Evolutionary conservation across 139 green algal species (phyloP).

Genomic region (Tetradesmus obliquus): DNA sequence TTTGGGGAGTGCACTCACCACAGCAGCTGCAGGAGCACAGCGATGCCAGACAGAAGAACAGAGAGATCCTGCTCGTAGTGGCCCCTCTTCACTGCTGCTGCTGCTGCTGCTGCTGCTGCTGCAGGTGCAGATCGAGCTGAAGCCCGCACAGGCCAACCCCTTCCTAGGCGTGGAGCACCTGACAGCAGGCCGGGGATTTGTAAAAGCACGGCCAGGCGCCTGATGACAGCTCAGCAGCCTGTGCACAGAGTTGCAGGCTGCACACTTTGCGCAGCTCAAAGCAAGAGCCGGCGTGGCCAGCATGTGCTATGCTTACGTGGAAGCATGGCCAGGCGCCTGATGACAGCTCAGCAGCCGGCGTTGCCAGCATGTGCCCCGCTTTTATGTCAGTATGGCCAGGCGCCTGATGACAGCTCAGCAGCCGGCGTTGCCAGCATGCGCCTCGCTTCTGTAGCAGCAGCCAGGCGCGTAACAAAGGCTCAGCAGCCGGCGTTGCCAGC

Average conservation of each 20-base stretch:
- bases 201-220: not conserved
- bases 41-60: not conserved
- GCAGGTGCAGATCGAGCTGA: not conserved
- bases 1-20: too few relatives aligned
- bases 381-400: not conserved
- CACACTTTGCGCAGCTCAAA: not conserved
- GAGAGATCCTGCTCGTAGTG: too few relatives aligned
- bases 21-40: too few relatives aligned
- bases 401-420: not conserved
- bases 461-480: not conserved
- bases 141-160: conserved; percentile 13
- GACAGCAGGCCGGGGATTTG: not conserved
- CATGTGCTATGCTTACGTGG: not conserved
- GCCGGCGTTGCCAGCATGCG: not conserved
- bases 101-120: not conserved
- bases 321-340: not conserved
- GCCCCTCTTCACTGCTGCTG: not conserved
- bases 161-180: conserved; percentile 13
- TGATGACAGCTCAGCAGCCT: not conserved
- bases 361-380: not conserved
- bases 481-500: not conserved
- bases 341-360: not conserved
- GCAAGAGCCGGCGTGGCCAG: not conserved
- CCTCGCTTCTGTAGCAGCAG: not conserved
- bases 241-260: not conserved